Percentiles rank a stretch among this genome's conserved stretches.
phyloP scores from a whole-genome alignment of 2,329 filamentous ascomycete species.

The Paraphoma sp. region DNA sequence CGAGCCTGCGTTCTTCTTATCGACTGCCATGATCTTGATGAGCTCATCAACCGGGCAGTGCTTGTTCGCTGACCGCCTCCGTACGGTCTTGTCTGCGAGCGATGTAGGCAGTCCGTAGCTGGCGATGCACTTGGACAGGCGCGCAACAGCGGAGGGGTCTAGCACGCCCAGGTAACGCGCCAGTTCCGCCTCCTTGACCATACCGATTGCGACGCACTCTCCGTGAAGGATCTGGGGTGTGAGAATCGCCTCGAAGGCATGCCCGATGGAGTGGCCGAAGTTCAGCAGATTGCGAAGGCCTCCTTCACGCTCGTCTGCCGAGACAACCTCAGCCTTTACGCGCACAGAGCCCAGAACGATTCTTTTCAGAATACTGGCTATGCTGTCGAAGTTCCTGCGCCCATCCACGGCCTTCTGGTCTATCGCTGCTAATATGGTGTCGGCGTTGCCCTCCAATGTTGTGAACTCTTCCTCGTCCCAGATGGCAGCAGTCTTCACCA shows the following conservation, averaged over 20 bases:
- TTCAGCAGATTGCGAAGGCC: conserved; percentile 94
- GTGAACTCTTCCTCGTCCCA: conserved; percentile 90
- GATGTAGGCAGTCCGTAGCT: conserved; percentile 90
- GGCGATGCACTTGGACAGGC: conserved; percentile 91
- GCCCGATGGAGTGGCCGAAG: conserved; percentile 97
- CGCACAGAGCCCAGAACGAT: conserved; percentile 88
- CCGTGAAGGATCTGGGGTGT: conserved; percentile 96
- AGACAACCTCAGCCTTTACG: conserved; percentile 94
- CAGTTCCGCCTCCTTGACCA: conserved; percentile 97
- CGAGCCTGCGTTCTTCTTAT: conserved; percentile 96
- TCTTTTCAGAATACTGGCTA: conserved; percentile 61
- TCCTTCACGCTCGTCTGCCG: conserved; percentile 91
- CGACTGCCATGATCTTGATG: conserved; percentile 92
- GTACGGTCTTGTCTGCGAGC: conserved; percentile 80
- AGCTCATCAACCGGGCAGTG: conserved; percentile 85
- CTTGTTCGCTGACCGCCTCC: conserved; percentile 84
- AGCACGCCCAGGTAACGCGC: conserved; percentile 87
- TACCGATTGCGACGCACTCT: conserved; percentile 94
- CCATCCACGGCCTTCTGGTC: conserved; percentile 65
- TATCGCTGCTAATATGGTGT: conserved; percentile 75
- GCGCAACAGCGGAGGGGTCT: conserved; percentile 84
- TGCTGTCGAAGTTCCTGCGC: conserved; percentile 69
- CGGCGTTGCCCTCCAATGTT: conserved; percentile 80
- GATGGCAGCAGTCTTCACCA: conserved; percentile 96
- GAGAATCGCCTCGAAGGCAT: conserved; percentile 93